phyloP scores from a whole-genome alignment of 1,284 basidiomycete species.

The Ustilago tritici region DNA sequence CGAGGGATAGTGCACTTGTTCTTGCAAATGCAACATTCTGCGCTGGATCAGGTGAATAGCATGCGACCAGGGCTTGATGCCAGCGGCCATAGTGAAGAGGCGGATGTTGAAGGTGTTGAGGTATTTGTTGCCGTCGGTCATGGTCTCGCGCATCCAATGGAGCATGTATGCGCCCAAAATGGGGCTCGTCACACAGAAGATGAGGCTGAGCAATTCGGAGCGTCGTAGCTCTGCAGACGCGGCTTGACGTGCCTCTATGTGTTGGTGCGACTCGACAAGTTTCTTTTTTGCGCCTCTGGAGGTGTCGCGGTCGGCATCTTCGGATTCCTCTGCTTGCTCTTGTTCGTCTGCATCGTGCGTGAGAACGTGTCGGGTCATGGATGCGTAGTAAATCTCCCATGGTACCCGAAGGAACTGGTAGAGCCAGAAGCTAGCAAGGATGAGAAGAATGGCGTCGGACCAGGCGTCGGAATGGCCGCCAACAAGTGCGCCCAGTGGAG shows the following conservation, averaged over 20 bases:
- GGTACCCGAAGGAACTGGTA: conserved; percentile 61
- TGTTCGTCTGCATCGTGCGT: conserved; percentile 51
- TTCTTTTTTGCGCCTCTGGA: conserved; percentile 5
- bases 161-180: conserved; percentile 67
- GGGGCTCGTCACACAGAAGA: conserved; percentile 65
- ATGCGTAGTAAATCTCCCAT: conserved; percentile 51
- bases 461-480: conserved; percentile 70
- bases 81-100: conserved; percentile 69
- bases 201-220: conserved; percentile 66
- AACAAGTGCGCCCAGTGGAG: conserved; percentile 57
- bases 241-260: conserved; percentile 32
- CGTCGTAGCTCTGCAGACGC: conserved; percentile 64
- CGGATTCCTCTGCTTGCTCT: conserved; percentile 24
- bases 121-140: conserved; percentile 65
- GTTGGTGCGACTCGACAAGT: conserved; percentile 17
- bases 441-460: conserved; percentile 70
- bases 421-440: conserved; percentile 69
- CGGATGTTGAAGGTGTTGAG: conserved; percentile 69
- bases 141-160: conserved; percentile 63
- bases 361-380: conserved; percentile 58
- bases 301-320: conserved; percentile 2
- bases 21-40: conserved; percentile 64
- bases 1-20: conserved; percentile 65
- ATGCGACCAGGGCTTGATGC: conserved; percentile 69
- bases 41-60: conserved; percentile 48